phyloP scores from a whole-genome alignment of 2,329 filamentous ascomycete genomes.

The Dactylonectria macrodidyma region DNA sequence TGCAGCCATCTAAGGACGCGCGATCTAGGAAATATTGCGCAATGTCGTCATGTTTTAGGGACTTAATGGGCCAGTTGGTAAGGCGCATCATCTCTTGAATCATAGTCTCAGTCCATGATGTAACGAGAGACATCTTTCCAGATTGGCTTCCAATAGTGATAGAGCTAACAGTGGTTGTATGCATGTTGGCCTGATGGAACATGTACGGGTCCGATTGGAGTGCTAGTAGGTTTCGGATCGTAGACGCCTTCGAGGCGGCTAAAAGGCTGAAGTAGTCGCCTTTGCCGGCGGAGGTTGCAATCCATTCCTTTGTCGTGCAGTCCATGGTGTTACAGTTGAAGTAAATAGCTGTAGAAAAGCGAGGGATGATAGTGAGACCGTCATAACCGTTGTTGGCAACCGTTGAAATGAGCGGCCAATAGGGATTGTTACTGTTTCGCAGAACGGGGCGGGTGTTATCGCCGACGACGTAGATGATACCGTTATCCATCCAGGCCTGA shows the following conservation, averaged over 20 bases:
- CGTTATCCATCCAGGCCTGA: constrained; percentile 36
- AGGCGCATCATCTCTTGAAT: constrained; percentile 35
- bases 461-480: constrained; percentile 34
- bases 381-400: constrained; percentile 36
- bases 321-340: constrained; percentile 36
- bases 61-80: constrained; percentile 34
- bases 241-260: constrained; percentile 21
- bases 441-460: constrained; percentile 36
- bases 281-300: constrained; percentile 33
- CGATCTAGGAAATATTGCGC: constrained; percentile 37
- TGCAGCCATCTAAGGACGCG: constrained; percentile 33
- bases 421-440: constrained; percentile 24
- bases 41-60: constrained; percentile 35
- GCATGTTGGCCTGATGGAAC: constrained; percentile 42
- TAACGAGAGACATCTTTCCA: constrained; percentile 30
- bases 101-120: constrained; percentile 36
- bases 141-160: constrained; percentile 32
- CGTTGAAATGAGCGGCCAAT: constrained; percentile 35
- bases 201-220: constrained; percentile 37
- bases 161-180: constrained; percentile 19
- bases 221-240: constrained; percentile 28
- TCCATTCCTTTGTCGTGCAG: constrained; percentile 36
- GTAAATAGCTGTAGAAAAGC: constrained; percentile 37
- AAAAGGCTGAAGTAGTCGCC: constrained; percentile 29
- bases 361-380: constrained; percentile 32